These are phyloP conservation scores for Bipolaris zeicola DNA, from an alignment of 2,329 filamentous ascomycete species.

Conservation along the genomic window DNA sequence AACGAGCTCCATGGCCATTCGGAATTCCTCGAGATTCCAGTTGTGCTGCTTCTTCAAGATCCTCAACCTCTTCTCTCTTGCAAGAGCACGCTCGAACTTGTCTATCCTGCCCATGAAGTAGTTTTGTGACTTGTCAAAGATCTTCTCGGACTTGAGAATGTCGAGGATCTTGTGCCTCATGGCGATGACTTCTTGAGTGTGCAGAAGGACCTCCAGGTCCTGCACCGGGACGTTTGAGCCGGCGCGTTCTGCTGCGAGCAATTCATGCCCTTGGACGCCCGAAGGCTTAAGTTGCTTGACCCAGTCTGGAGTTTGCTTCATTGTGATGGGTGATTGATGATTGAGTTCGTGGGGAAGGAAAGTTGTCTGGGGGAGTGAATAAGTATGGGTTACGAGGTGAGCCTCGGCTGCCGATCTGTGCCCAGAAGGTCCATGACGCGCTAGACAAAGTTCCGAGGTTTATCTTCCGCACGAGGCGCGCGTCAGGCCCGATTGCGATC, in stretches of 20 bases:
- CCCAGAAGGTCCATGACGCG: constrained; percentile 17
- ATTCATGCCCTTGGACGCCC: constrained; percentile 69
- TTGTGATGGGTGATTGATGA: constrained; percentile 21
- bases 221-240: constrained; percentile 71
- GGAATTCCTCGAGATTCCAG: constrained; percentile 69
- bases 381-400: constrained; percentile 16
- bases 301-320: constrained; percentile 62
- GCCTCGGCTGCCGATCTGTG: constrained; percentile 32
- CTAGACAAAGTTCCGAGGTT: constrained; percentile 35
- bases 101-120: constrained; percentile 74
- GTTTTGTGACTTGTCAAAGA: constrained; percentile 80
- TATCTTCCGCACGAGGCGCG: constrained; percentile 2
- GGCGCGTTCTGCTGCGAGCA: constrained; percentile 70
- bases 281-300: constrained; percentile 70
- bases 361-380: constrained; percentile 11
- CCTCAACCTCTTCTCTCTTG: constrained; percentile 71
- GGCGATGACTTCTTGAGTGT: constrained; percentile 68
- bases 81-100: constrained; percentile 71
- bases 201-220: constrained; percentile 70
- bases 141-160: constrained; percentile 68
- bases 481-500: background rate
- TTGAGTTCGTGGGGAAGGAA: constrained; percentile 13
- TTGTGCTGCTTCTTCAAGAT: constrained; percentile 69
- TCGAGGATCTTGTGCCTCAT: constrained; percentile 65
- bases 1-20: constrained; percentile 69